A percentile compares a stretch with the other conserved stretches of the same genome.
These are phyloP conservation scores for Schwanniomyces vanrijiae DNA, from an alignment of 805 yeast species.

Conservation along the genomic window DNA sequence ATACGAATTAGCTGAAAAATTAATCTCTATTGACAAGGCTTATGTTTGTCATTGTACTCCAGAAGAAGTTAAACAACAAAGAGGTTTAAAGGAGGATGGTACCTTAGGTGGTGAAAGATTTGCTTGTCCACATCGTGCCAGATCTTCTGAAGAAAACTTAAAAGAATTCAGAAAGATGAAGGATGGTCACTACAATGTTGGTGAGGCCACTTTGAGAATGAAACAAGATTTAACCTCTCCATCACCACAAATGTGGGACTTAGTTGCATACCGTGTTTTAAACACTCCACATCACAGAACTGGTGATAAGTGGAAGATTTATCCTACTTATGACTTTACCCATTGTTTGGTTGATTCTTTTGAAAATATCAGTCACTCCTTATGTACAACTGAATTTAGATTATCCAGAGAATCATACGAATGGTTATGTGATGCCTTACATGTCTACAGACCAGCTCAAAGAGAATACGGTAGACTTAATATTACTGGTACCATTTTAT, in stretches of 20 bases:
- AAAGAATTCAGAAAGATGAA: conserved; percentile 86
- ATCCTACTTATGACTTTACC: conserved; percentile 98
- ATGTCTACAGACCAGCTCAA: conserved; percentile 97
- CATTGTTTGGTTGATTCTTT: conserved; percentile 98
- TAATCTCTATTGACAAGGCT: conserved; percentile 70
- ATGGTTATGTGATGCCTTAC: conserved; percentile 95
- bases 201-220: conserved; percentile 95
- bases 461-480: conserved; percentile 97
- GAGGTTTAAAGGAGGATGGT: conserved; percentile 92
- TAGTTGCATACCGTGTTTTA: conserved; percentile 93
- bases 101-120: conserved; percentile 90
- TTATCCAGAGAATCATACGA: conserved; percentile 93
- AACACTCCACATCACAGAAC: conserved; percentile 94
- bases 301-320: conserved; percentile 95
- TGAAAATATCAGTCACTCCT: conserved; percentile 92
- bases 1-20: conserved; percentile 82
- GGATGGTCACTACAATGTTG: conserved; percentile 83
- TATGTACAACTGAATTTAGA: conserved; percentile 94
- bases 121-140: conserved; percentile 75
- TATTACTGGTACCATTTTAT: conserved; percentile 89
- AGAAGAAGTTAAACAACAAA: conserved; percentile 83
- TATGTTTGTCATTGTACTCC: conserved; percentile 93
- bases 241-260: conserved; percentile 99
- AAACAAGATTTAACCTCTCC: conserved; percentile 88
- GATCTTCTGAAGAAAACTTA: conserved; percentile 72